Conservation (phyloP, 148 eudicot genomes). For the Rhododendron mucronatum region DNA sequence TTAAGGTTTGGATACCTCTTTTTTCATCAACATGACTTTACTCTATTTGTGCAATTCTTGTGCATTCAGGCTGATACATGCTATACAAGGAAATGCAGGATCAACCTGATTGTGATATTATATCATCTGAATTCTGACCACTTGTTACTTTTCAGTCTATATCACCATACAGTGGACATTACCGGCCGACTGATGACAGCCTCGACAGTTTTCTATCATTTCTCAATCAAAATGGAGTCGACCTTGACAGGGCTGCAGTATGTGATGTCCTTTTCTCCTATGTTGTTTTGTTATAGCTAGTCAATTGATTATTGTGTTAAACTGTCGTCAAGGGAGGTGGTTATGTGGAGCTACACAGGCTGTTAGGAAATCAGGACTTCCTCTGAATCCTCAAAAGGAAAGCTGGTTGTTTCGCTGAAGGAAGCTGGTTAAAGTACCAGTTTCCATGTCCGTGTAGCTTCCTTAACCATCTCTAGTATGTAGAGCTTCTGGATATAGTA, state of each 20-base stretch:
- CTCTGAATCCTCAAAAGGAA: background rate
- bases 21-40: background rate
- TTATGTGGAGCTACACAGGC: background rate
- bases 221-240: constrained; percentile 59
- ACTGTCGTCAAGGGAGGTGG: background rate
- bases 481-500: constrained; percentile 1
- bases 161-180: constrained; percentile 92
- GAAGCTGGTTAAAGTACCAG: background rate
- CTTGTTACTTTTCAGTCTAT: constrained; percentile 46
- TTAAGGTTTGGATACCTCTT: background rate
- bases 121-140: constrained; percentile 10
- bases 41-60: background rate
- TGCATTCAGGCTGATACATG: background rate
- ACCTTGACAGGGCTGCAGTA: constrained; percentile 62
- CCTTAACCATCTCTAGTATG: background rate
- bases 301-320: background rate
- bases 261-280: background rate
- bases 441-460: background rate
- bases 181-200: constrained; percentile 78
- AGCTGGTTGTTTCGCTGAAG: background rate
- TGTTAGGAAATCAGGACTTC: background rate
- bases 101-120: background rate
- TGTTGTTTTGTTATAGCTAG: background rate
- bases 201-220: constrained; percentile 49
- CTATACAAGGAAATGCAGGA: background rate